Conservation (phyloP, 2,329 filamentous ascomycete species). For the Delphinella strobiligena region DNA sequence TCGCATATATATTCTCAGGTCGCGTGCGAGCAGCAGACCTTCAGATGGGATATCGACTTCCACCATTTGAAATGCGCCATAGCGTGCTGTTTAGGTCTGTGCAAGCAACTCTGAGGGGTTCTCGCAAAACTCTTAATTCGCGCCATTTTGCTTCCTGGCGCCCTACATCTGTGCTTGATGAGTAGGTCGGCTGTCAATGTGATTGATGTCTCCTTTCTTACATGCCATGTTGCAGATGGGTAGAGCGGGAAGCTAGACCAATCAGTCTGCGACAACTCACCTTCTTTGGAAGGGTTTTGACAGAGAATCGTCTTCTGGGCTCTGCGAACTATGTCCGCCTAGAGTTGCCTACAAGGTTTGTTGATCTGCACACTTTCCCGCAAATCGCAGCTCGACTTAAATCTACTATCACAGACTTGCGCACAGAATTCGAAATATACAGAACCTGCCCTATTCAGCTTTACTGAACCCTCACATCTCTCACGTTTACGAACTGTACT, state of each 20-base stretch:
- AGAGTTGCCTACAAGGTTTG: constrained; percentile 73
- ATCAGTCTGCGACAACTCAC: constrained; percentile 94
- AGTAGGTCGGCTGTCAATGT: constrained; percentile 30
- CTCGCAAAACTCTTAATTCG: background rate
- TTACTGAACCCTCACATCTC: constrained; percentile 91
- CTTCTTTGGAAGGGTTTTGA: constrained; percentile 90
- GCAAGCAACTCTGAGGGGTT: background rate
- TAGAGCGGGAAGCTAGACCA: constrained; percentile 80
- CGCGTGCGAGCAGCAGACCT: no score
- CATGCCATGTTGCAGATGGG: constrained; percentile 53
- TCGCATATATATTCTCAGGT: background rate
- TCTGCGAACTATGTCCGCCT: constrained; percentile 96
- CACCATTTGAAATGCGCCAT: background rate
- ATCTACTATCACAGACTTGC: constrained; percentile 51
- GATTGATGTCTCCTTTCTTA: background rate
- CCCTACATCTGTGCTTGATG: constrained; percentile 46
- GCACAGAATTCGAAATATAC: constrained; percentile 93
- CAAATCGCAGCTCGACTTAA: background rate
- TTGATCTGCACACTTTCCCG: no score
- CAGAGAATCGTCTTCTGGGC: constrained; percentile 76
- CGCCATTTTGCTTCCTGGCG: constrained; percentile 29
- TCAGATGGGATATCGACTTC: background rate
- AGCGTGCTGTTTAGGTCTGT: background rate
- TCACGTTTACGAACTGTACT: constrained; percentile 93
- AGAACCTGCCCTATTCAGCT: constrained; percentile 88